A percentile compares a stretch with the other conserved stretches of the same genome.
Evolutionary conservation across 2,329 filamentous ascomycete genomes (phyloP).

Genomic region (Teratosphaeria gauchensis): DNA sequence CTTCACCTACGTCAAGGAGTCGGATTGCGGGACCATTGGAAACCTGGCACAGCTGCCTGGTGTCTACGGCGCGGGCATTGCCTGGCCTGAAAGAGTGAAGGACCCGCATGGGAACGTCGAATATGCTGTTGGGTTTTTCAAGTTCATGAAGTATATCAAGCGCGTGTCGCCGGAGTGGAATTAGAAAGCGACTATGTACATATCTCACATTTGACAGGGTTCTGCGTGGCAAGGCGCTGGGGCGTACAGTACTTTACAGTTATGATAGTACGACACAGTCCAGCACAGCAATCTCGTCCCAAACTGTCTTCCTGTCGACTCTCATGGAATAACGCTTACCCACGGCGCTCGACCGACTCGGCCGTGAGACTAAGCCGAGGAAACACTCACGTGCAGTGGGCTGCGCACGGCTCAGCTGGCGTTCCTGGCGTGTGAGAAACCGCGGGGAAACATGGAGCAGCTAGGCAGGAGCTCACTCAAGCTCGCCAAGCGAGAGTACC

Average conservation of each 20-base stretch:
- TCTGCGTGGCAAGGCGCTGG: neutral
- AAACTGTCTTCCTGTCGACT: neutral
- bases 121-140: constrained; percentile 53
- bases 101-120: constrained; percentile 55
- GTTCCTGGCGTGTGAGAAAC: neutral
- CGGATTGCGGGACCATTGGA: constrained; percentile 6
- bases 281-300: neutral
- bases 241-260: neutral
- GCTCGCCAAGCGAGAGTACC: neutral
- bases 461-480: neutral
- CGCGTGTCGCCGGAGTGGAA: constrained; percentile 46
- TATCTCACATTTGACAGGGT: neutral
- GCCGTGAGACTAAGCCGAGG: neutral
- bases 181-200: constrained; percentile 1
- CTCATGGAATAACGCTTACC: neutral
- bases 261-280: neutral
- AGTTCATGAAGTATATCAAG: constrained; percentile 56
- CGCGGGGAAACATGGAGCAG: neutral
- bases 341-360: neutral
- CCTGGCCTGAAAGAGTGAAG: constrained; percentile 51
- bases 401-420: neutral
- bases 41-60: constrained; percentile 35
- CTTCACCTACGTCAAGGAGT: constrained; percentile 18
- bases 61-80: constrained; percentile 53
- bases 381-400: neutral